Conservation (phyloP, 2,329 filamentous ascomycete species). For the Colletotrichum sidae region DNA sequence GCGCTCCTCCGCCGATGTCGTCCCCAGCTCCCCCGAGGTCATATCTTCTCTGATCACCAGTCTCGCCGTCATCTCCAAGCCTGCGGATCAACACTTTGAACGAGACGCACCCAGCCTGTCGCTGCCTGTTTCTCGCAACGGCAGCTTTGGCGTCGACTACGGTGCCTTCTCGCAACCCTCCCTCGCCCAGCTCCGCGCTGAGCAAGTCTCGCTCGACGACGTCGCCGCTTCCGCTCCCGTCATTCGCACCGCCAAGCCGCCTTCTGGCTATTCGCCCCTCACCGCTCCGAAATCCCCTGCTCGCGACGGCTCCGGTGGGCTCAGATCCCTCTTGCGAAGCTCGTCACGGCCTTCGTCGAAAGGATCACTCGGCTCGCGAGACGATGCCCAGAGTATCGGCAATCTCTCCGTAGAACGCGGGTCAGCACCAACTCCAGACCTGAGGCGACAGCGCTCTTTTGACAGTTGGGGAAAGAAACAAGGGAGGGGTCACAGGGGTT, state of each 20-base stretch:
- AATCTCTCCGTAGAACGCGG: conserved; percentile 73
- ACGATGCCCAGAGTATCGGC: conserved; percentile 72
- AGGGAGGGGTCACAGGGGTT: conserved; percentile 63
- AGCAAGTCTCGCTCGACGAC: conserved; percentile 65
- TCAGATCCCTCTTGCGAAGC: conserved; percentile 70
- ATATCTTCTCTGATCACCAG: conserved; percentile 78
- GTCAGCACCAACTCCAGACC: conserved; percentile 52
- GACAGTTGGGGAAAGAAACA: conserved; percentile 74
- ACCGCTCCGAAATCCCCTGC: conserved; percentile 71
- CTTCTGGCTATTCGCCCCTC: conserved; percentile 78
- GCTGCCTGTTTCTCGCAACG: conserved; percentile 52
- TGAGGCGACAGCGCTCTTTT: conserved; percentile 64
- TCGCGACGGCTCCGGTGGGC: conserved; percentile 60
- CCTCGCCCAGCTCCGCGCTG: conserved; percentile 60
- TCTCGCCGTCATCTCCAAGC: conserved; percentile 74
- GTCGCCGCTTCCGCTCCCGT: conserved; percentile 75
- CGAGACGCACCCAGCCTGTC: conserved; percentile 54
- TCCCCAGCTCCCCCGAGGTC: conserved; percentile 73
- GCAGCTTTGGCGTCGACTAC: conserved; percentile 80
- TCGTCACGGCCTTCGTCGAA: conserved; percentile 71
- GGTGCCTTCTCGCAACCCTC: conserved; percentile 69
- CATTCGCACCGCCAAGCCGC: conserved; percentile 84
- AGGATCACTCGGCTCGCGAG: conserved; percentile 65
- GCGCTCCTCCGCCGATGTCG: conserved; percentile 43
- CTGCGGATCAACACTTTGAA: conserved; percentile 78